Evolutionary conservation across 306 rosid species (phyloP).

Genomic region (Inga oerstediana): DNA sequence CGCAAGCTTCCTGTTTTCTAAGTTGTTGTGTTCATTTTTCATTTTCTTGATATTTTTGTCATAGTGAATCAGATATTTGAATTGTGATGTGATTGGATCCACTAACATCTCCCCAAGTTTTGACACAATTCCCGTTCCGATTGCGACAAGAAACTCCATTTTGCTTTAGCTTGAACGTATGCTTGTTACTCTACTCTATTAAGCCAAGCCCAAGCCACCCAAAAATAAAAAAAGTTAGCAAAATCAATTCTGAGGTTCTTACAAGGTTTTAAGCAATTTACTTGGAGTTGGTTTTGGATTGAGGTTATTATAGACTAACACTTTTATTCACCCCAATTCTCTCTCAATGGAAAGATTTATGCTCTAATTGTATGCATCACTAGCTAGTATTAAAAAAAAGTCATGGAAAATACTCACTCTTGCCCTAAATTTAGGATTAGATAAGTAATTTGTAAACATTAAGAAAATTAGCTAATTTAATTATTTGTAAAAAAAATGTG

Average conservation of each 20-base stretch:
- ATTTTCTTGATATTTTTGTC: not conserved
- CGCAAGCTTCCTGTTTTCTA: constrained; percentile 9
- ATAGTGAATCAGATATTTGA: not conserved
- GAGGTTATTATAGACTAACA: not conserved
- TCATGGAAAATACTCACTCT: too few species aligned
- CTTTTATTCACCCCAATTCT: not conserved
- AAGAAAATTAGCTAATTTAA: too few species aligned
- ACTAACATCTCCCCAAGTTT: constrained; percentile 22
- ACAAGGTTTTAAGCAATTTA: too few species aligned
- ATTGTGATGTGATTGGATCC: not conserved
- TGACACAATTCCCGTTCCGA: not conserved
- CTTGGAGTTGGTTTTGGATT: not conserved
- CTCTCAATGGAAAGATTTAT: not conserved
- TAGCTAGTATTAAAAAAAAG: too few species aligned
- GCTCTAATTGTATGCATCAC: not conserved
- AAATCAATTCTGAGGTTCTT: not conserved
- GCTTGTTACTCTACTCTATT: not conserved
- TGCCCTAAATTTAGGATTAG: too few species aligned
- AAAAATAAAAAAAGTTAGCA: not conserved
- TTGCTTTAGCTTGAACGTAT: not conserved
- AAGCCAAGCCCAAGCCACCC: not conserved
- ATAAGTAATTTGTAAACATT: too few species aligned
- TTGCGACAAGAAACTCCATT: constrained; percentile 19
- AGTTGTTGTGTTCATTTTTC: not conserved
- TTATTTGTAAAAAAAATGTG: too few species aligned